Conservation (phyloP, 164 flowering plant species). For the Berberis thunbergii region DNA sequence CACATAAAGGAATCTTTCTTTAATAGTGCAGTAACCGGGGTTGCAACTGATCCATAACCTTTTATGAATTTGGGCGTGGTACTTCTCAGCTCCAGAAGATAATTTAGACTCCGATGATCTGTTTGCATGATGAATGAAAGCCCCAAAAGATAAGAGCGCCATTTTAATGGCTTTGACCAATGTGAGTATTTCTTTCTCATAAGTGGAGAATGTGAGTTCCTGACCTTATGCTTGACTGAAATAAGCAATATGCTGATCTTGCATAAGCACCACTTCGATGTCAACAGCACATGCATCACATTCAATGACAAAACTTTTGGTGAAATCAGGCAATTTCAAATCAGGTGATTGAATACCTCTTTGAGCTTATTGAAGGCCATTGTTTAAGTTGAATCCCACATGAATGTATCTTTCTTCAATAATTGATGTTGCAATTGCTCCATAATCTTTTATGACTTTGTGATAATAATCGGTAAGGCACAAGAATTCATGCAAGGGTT, state of each 20-base stretch:
- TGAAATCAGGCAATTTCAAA: background rate
- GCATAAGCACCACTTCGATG: background rate
- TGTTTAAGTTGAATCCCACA: background rate
- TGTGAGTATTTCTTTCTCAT: conserved; percentile 1
- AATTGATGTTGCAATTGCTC: background rate
- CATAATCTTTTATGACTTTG: background rate
- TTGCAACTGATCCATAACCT: background rate
- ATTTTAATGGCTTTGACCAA: background rate
- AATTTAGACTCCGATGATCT: background rate
- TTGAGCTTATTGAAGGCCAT: background rate
- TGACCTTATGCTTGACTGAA: background rate
- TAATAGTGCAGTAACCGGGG: background rate
- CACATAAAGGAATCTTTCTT: background rate
- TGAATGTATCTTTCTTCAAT: background rate
- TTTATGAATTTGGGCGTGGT: background rate
- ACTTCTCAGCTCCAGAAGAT: background rate
- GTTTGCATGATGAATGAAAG: background rate
- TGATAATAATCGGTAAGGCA: background rate
- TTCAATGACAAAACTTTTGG: background rate
- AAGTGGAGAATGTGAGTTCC: background rate
- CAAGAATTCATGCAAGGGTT: too few relatives aligned
- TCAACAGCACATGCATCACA: background rate
- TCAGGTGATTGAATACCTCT: background rate
- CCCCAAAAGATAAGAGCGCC: background rate
- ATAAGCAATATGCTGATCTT: background rate